Base-by-base conservation (phyloP, 2,329 filamentous ascomycete genomes). In the Ceratocystis cubensis region DNA sequence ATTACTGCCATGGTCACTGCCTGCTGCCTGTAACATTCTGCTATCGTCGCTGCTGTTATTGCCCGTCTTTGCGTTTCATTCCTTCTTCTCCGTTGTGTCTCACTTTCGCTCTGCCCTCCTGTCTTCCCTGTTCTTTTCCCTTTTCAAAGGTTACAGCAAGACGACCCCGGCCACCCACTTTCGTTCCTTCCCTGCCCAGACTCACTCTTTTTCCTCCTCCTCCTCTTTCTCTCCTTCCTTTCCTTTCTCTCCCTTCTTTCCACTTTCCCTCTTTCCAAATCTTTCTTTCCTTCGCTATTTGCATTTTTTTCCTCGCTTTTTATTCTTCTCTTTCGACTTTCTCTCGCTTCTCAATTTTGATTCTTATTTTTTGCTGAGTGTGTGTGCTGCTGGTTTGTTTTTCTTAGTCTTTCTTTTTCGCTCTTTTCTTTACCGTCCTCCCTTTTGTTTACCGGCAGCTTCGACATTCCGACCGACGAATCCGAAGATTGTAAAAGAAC, bases 111-210 rank as follows among this genome's bases (percentile, higher is more conserved):
- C 64, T 65, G 65, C 57, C 59, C 59, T 66, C 65, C 61, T 61
- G 56, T 17, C 48, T 59, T 65, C 20, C 46, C 30, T 57, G 63
- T 45, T 64, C 65, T 56, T 56, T 28, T 57, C 63, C 59, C 37
- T 64, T 66, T 61, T 59, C 41, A 53, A 56, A 46, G 64, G 56
- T 66, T 66, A 41, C 48, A 62, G 41, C 37, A 61, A 66, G 61
- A 62, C 64, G 5, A 50, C 56, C 50, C 64, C 61, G 64, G 64
- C 64, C 65, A 63, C 66, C 62, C 53, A 64, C 50, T 64, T 67
- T 67, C 48, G 61, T 33, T 65, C 45, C 45, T 67, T 67, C 63
- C 53, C 50, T 53, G 66, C 33, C 61, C 25, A 59, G 37, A 45
- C 46, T 41, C 45, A 28, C 56, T 61, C 59, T 53, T 66, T 61